Base-by-base conservation (phyloP, 768 basidiomycete species). In the Leccinum incarnatum region DNA sequence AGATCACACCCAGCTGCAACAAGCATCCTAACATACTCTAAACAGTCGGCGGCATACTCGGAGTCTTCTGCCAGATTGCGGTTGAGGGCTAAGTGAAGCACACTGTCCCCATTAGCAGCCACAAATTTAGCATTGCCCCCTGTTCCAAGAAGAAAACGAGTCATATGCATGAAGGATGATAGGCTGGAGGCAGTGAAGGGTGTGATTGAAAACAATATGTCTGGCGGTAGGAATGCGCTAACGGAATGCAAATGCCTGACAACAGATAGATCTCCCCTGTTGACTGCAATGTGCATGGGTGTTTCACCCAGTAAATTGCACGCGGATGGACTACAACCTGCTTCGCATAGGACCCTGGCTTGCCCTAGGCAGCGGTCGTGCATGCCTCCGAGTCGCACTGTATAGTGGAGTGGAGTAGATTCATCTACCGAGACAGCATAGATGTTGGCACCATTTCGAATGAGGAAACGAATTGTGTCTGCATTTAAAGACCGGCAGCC, bases 21-120 rank as follows among this genome's bases (percentile, higher is more conserved):
- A 10, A 42, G 40, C 7, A 42, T 42, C 5, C 17, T 42, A 9
- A 7, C 40, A n/a, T 1, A 8, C 9, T 42, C n/a, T 12, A n/a
- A 9, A n/a, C 3, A 17, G 40, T 29, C 27, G 27, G 3, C n/a
- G 15, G 4, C 7, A 7, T 2, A 2, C 27, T 29, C 8, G 27
- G 7, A 9, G 40, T 8, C 7, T 1, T 9, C n/a, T n/a, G n/a
- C 9, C 8, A 1, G 14, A 17, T 15, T 3, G 7, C 0, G 40
- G 7, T 4, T 4, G 32, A 42, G 40, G 40, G 40, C 40, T 42
- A 29, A 29, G 17, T 42, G 40, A 42, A 42, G n/a, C n/a, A 4
- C 40, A 17, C 17, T 42, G 40, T 42, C 40, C n/a, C 40, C 40
- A 42, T 42, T 42, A 17, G 40, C 40, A 42, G 9, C 40, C 15